These are phyloP conservation scores for Saccharomycopsis hybrid DNA, from an alignment of 1,139 yeast genomes.

Conservation along the genomic window DNA sequence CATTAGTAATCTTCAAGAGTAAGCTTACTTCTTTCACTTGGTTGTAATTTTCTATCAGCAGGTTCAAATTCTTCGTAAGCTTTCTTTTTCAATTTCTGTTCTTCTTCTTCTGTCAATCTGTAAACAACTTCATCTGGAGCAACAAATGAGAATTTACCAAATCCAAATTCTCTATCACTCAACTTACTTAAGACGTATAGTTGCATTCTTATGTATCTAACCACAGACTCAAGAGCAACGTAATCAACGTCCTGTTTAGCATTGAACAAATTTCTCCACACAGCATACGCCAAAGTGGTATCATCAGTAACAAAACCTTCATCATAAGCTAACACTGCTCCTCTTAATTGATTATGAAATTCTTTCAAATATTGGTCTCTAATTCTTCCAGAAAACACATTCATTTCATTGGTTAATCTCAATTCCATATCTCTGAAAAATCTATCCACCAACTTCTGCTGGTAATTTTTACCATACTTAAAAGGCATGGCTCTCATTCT, in stretches of 20 bases:
- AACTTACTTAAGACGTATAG: slow-evolving; percentile 77
- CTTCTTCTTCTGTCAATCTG: slow-evolving; percentile 61
- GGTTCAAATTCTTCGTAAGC: slow-evolving; percentile 39
- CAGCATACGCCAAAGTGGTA: slow-evolving; percentile 76
- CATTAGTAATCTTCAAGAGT: slow-evolving; percentile 45
- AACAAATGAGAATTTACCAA: slow-evolving; percentile 80
- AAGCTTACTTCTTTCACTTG: slow-evolving; percentile 57
- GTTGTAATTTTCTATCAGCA: slow-evolving; percentile 39
- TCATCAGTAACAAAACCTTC: slow-evolving; percentile 85
- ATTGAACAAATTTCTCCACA: slow-evolving; percentile 88
- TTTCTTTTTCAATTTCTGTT: slow-evolving; percentile 35
- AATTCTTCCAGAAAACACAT: slow-evolving; percentile 74
- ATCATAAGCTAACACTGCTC: slow-evolving; percentile 84
- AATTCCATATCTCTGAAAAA: slow-evolving; percentile 85
- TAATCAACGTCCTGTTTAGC: slow-evolving; percentile 79
- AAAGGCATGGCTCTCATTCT: slow-evolving; percentile 96
- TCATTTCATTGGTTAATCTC: slow-evolving; percentile 78
- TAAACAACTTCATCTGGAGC: slow-evolving; percentile 79
- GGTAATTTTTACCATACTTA: slow-evolving; percentile 81
- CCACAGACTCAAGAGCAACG: slow-evolving; percentile 78
- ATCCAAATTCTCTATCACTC: slow-evolving; percentile 87
- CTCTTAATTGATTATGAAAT: slow-evolving; percentile 84
- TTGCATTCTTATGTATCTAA: slow-evolving; percentile 84
- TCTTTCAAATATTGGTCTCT: slow-evolving; percentile 85
- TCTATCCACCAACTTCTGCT: slow-evolving; percentile 85